These are phyloP conservation scores for Mortierella sp. DNA, from an alignment of 371 early-diverging fungal species.

Conservation along the genomic window DNA sequence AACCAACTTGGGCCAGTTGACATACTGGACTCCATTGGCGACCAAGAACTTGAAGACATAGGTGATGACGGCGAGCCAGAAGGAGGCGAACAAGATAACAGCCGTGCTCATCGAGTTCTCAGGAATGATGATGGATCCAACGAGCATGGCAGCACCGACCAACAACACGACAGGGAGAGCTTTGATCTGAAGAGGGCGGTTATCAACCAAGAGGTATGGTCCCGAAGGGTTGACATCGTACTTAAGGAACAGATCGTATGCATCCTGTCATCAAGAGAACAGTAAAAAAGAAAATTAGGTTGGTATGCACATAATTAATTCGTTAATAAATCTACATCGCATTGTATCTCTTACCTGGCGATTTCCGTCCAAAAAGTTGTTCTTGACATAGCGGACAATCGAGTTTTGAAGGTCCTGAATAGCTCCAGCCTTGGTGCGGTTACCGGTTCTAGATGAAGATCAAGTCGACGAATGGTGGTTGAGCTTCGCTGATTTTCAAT, in stretches of 20 bases:
- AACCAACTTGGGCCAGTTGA: constrained; percentile 51
- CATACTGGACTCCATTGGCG: constrained; percentile 42
- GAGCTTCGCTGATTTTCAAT: too few species aligned
- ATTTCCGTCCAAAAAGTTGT: constrained; percentile 94
- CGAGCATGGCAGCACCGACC: constrained; percentile 42
- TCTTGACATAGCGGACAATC: constrained; percentile 87
- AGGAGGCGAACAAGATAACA: constrained; percentile 38
- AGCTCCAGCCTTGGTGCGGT: constrained; percentile 86
- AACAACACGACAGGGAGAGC: constrained; percentile 27
- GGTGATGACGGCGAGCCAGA: constrained; percentile 41
- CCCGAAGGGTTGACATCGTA: constrained; percentile 43
- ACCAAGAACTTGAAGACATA: constrained; percentile 30
- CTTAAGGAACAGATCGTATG: constrained; percentile 45
- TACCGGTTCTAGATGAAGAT: constrained; percentile 77
- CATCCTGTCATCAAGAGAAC: constrained; percentile 30
- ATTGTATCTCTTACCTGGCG: constrained; percentile 73
- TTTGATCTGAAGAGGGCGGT: constrained; percentile 41
- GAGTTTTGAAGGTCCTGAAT: constrained; percentile 88
- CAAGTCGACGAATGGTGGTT: background rate
- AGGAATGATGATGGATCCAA: constrained; percentile 31
- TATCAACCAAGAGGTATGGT: constrained; percentile 29
- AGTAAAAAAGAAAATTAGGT: background rate
- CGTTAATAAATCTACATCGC: background rate
- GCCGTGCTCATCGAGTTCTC: constrained; percentile 38
- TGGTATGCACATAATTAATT: background rate